Base-by-base conservation (phyloP, 805 yeast species). In the Metschnikowia hibisci region DNA sequence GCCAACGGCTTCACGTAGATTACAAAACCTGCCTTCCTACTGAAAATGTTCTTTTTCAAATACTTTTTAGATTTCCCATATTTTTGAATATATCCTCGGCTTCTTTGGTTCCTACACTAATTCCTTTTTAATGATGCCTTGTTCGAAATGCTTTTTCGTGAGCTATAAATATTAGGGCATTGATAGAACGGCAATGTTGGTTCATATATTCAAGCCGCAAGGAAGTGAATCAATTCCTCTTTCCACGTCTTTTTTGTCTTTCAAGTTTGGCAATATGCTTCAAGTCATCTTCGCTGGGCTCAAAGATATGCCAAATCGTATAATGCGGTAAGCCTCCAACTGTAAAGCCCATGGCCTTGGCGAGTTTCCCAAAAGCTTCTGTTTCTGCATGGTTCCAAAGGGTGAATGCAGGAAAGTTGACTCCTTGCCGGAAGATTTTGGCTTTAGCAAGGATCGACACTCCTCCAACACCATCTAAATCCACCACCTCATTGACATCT, bases 311-410 rank as follows among this genome's bases (percentile, higher is more conserved):
- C 96, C 96, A 87, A 33, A 87, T 70, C 0, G 90, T 86, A 62
- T 87, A 88, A 65, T 88, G 90, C 4, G 96, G 96, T 50, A 88
- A 72, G 0, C 96, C 96, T 30, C 89, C 93, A 11, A 88, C 95
- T 47, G 70, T 70, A 63, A 77, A 86, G 5, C 95, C 95, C 84
- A 87, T 83, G 49, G 71, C 68, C 53, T 73, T 82, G 15, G 89
- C 81, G 82, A 88, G 73, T 56, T 85, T 85, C 29, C 95, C 95
- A 65, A 85, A 85, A 1, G 88, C 93, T 61, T 86, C 95, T 1
- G 95, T 86, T 60, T 86, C 95, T 0, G 95, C 95, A 63, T 86
- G 95, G 57, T 86, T 86, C 66, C 79, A 74, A 59, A 85, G 84
- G 1, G 93, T 82, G 55, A 84, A 85, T 1, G 93, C 93, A 13